Evolutionary conservation across 2,329 filamentous ascomycete genomes (phyloP).

Genomic region (Achaetomium macrosporum): DNA sequence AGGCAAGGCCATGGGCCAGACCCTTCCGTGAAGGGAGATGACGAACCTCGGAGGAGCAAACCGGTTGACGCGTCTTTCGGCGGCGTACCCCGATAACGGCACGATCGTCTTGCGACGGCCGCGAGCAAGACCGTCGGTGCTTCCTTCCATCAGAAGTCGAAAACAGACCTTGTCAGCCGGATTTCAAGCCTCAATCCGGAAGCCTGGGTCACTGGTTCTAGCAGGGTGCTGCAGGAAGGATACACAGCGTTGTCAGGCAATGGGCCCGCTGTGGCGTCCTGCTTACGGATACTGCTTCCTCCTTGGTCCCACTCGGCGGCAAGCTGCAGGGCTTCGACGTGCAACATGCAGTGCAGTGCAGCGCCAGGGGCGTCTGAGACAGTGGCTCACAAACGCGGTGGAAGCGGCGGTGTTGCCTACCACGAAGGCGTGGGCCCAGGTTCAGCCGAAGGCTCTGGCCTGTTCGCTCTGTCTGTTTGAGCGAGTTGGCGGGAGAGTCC

Average conservation of each 20-base stretch:
- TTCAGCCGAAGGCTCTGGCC: neutral
- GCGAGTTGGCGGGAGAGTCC: neutral
- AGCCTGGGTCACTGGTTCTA: too few species aligned
- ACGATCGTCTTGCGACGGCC: neutral
- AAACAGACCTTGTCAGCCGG: neutral
- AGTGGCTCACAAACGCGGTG: conserved; percentile 4
- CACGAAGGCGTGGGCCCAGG: neutral
- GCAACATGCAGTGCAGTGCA: conserved; percentile 12
- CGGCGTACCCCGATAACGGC: conserved; percentile 2
- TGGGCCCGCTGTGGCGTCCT: too few species aligned
- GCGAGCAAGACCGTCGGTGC: neutral
- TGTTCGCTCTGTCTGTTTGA: neutral
- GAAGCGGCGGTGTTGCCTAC: conserved; percentile 10
- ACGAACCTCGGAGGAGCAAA: too few species aligned
- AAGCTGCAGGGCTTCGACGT: conserved; percentile 14
- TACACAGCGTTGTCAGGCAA: too few species aligned
- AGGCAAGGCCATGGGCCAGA: too few species aligned
- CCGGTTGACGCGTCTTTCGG: neutral
- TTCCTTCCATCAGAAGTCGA: neutral
- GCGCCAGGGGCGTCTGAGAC: neutral
- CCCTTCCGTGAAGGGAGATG: too few species aligned
- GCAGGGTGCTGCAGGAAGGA: neutral
- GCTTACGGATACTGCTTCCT: too few species aligned
- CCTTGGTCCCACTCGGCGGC: conserved; percentile 6
- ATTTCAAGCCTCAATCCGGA: conserved; percentile 11